Evolutionary conservation across 2,329 filamentous ascomycete genomes (phyloP).

Genomic region (Tolypocladium tropicale): DNA sequence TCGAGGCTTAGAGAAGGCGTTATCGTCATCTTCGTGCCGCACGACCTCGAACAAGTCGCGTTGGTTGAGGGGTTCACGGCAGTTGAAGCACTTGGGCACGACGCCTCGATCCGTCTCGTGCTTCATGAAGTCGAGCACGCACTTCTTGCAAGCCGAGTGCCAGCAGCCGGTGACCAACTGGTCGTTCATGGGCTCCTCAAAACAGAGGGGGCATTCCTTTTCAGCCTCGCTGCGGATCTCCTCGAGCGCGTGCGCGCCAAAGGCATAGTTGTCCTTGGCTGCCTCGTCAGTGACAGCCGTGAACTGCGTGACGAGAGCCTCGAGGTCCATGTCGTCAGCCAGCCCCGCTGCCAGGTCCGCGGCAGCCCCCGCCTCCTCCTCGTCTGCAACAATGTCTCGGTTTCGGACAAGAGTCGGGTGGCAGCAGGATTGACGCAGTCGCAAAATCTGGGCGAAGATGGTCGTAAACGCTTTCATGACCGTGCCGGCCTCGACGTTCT

Average conservation of each 20-base stretch:
- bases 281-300: conserved; percentile 55
- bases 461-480: conserved; percentile 93
- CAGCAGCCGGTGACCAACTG: conserved; percentile 93
- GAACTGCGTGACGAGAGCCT: conserved; percentile 76
- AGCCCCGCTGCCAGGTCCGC: conserved; percentile 73
- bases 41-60: conserved; percentile 90
- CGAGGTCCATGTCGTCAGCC: conserved; percentile 92
- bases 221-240: conserved; percentile 86
- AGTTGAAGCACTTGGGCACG: conserved; percentile 79
- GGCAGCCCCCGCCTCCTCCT: conserved; percentile 65
- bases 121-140: conserved; percentile 79
- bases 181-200: conserved; percentile 91
- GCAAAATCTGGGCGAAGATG: conserved; percentile 92
- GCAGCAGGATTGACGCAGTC: conserved; percentile 87
- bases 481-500: conserved; percentile 84
- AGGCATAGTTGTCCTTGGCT: conserved; percentile 50
- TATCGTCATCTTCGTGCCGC: conserved; percentile 56
- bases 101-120: conserved; percentile 72
- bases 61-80: conserved; percentile 69
- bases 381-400: conserved; percentile 73
- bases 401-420: conserved; percentile 87
- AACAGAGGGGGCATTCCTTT: conserved; percentile 88
- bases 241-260: conserved; percentile 76
- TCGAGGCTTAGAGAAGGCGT: conserved; percentile 33
- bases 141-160: conserved; percentile 94